A percentile compares a stretch with the other conserved stretches of the same genome.
These are phyloP conservation scores for Babesia ovis DNA, from an alignment of 169 alveolate genomes.

Conservation along the genomic window DNA sequence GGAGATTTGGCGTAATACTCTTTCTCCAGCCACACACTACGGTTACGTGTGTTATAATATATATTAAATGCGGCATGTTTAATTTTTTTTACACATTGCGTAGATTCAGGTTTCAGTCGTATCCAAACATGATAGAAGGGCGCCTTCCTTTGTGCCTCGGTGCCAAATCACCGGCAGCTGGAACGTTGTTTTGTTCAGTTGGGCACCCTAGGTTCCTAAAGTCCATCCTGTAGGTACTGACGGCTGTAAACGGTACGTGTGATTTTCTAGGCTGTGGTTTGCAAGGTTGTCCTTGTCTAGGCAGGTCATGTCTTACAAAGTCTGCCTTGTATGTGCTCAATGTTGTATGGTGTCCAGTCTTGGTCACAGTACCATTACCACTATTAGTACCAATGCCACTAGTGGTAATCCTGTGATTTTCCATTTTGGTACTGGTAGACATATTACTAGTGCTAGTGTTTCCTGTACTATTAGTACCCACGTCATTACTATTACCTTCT, in stretches of 20 bases:
- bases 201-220: neutral
- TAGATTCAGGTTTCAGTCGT: too few species aligned
- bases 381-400: neutral
- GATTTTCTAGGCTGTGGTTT: neutral
- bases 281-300: neutral
- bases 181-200: neutral
- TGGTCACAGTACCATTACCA: neutral
- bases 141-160: neutral
- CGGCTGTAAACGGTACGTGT: slow-evolving; percentile 28
- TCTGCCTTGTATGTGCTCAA: slow-evolving; percentile 39
- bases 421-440: neutral
- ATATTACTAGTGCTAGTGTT: neutral
- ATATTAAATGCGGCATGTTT: too few species aligned
- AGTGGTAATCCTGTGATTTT: neutral
- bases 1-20: too few species aligned
- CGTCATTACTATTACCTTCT: neutral
- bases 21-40: too few species aligned
- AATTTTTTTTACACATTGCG: too few species aligned
- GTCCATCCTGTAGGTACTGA: slow-evolving; percentile 47
- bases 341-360: too few species aligned
- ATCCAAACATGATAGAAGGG: neutral
- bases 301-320: slow-evolving; percentile 17
- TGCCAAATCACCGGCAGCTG: neutral
- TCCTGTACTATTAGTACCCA: neutral
- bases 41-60: too few species aligned